Conservation (phyloP, 805 yeast genomes). For the Ogataea thermomethanolica region DNA sequence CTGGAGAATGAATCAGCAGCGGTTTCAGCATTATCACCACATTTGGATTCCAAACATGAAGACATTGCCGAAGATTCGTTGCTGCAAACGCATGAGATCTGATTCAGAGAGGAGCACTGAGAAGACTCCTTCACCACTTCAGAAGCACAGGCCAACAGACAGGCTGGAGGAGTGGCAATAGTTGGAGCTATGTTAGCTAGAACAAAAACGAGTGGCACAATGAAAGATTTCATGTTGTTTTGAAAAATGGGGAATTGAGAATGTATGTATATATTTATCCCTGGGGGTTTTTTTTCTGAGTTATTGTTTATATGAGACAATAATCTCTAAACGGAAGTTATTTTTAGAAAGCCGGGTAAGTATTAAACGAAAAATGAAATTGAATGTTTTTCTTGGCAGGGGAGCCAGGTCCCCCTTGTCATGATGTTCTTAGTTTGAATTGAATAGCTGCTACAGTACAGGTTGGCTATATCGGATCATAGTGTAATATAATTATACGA, state of each 20-base stretch:
- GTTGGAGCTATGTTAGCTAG: slow-evolving; percentile 41
- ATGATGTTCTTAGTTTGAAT: too few relatives aligned
- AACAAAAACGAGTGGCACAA: slow-evolving; percentile 26
- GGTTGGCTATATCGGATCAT: too few relatives aligned
- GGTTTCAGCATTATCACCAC: slow-evolving; percentile 58
- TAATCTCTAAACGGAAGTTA: slow-evolving; percentile 5
- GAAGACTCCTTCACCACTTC: slow-evolving; percentile 54
- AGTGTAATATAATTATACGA: too few relatives aligned
- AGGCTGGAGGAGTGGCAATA: slow-evolving; percentile 81
- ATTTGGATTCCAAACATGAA: slow-evolving; percentile 59
- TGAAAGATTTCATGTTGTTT: slow-evolving; percentile 21
- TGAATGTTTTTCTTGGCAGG: too few relatives aligned
- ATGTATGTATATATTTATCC: slow-evolving; percentile 1
- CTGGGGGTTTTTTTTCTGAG: slow-evolving; percentile 1
- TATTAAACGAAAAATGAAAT: too few relatives aligned
- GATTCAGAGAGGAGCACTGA: slow-evolving; percentile 55
- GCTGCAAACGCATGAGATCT: slow-evolving; percentile 66
- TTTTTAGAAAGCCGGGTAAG: slow-evolving; percentile 11
- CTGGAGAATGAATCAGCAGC: slow-evolving; percentile 59
- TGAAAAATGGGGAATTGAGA: slow-evolving; percentile 2
- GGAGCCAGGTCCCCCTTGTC: too few relatives aligned
- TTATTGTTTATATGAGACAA: slow-evolving; percentile 3
- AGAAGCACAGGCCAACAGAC: slow-evolving; percentile 84
- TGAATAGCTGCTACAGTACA: too few relatives aligned
- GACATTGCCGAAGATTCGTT: slow-evolving; percentile 50